phyloP scores from a whole-genome alignment of 352 stramenopile genomes.

The Phytophthora vignae region DNA sequence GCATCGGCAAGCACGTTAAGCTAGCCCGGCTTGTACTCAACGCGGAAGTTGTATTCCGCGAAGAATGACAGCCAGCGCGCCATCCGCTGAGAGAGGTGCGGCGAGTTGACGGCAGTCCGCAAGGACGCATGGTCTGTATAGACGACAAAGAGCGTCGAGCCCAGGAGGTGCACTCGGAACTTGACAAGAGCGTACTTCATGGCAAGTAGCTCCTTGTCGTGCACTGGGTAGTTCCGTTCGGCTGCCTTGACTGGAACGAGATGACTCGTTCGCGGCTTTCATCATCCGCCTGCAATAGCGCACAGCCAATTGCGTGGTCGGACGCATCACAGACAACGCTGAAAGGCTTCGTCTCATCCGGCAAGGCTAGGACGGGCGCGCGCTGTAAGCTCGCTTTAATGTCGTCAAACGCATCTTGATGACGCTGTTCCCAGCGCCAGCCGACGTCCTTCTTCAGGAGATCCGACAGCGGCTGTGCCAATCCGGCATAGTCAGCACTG shows the following conservation, averaged over 20 bases:
- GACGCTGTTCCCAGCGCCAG: neutral
- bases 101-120: neutral
- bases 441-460: no score
- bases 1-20: neutral
- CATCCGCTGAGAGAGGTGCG: conserved; percentile 12
- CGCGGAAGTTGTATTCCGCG: conserved; percentile 26
- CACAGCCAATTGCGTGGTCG: neutral
- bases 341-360: no score
- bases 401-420: no score
- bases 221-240: neutral
- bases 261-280: neutral
- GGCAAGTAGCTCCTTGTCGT: conserved; percentile 1
- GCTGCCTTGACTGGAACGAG: neutral
- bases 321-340: neutral
- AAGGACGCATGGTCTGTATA: neutral
- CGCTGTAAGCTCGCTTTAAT: no score
- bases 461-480: no score
- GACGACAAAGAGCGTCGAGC: neutral
- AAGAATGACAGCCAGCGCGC: conserved; percentile 29
- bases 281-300: neutral
- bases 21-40: conserved; percentile 27
- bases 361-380: no score
- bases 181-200: conserved; percentile 7
- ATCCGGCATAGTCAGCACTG: no score
- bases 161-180: neutral